Percentiles rank a stretch among this genome's conserved stretches.
Evolutionary conservation across 1,284 basidiomycete genomes (phyloP).

Genomic region (Laetiporus sulphureus): DNA sequence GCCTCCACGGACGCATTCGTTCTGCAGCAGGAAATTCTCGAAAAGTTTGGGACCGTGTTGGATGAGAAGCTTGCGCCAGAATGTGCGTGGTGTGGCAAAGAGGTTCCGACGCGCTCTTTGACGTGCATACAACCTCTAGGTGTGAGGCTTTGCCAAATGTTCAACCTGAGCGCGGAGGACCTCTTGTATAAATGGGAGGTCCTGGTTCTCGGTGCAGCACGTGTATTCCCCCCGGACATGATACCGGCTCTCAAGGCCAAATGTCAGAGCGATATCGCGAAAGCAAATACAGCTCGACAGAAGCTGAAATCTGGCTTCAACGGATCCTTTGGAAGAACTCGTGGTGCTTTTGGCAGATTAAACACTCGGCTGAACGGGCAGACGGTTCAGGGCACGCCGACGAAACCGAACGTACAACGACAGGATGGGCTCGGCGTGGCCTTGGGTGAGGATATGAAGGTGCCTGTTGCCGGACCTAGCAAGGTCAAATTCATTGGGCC

Average conservation of each 20-base stretch:
- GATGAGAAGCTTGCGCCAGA: conserved; percentile 14
- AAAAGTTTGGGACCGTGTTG: conserved; percentile 12
- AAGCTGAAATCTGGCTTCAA: too few species aligned
- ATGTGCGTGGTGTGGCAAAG: conserved; percentile 8
- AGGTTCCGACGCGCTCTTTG: background rate
- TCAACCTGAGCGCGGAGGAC: conserved; percentile 46
- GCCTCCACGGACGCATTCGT: background rate
- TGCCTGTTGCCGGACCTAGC: conserved; percentile 29
- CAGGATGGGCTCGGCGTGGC: conserved; percentile 14
- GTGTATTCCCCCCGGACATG: conserved; percentile 44
- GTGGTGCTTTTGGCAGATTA: conserved; percentile 8
- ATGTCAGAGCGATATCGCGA: conserved; percentile 45
- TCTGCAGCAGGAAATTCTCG: conserved; percentile 9
- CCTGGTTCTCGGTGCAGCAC: conserved; percentile 31
- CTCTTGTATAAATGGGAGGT: conserved; percentile 74
- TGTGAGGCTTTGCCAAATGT: conserved; percentile 57
- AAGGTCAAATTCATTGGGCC: conserved; percentile 43
- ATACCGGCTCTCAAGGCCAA: conserved; percentile 45
- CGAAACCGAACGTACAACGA: conserved; percentile 6
- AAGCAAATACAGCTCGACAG: conserved; percentile 34
- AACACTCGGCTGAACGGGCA: conserved; percentile 16
- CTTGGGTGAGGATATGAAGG: conserved; percentile 24
- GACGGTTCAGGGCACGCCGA: conserved; percentile 18
- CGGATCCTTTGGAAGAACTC: too few species aligned
- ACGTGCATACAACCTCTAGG: conserved; percentile 34